phyloP scores from a whole-genome alignment of 352 stramenopile genomes.

The Pythium brachiatum region DNA sequence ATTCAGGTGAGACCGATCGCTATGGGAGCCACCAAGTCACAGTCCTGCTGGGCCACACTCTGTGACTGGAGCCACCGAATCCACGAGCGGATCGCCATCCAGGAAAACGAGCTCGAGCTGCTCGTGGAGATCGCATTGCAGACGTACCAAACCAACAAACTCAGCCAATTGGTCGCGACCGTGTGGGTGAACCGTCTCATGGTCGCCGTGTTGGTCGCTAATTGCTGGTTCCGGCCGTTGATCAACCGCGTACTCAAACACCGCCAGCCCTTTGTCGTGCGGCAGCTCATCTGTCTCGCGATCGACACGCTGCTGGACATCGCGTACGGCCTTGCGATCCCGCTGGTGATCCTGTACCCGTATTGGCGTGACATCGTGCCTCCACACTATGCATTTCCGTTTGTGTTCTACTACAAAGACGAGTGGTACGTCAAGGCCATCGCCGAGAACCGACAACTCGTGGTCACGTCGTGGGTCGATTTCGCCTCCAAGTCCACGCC shows the following conservation, averaged over 20 bases:
- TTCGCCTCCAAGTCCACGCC: conserved; percentile 17
- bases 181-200: conserved; percentile 25
- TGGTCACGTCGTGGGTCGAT: conserved; percentile 18
- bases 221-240: conserved; percentile 26
- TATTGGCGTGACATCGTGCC: conserved; percentile 3
- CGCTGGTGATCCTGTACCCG: conserved; percentile 8
- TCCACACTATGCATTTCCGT: not conserved
- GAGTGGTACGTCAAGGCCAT: conserved; percentile 17
- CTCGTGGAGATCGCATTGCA: conserved; percentile 26
- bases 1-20: not conserved
- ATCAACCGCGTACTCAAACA: conserved; percentile 13
- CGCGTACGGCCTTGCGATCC: conserved; percentile 19
- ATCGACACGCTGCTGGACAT: conserved; percentile 24
- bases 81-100: not conserved
- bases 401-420: conserved; percentile 14
- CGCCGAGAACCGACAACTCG: conserved; percentile 12
- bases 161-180: conserved; percentile 18
- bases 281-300: conserved; percentile 6
- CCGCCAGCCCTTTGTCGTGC: not conserved
- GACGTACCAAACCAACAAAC: conserved; percentile 26
- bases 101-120: not conserved
- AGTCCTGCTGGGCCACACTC: not conserved
- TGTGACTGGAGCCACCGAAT: not conserved
- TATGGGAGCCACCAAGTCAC: not conserved
- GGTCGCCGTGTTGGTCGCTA: conserved; percentile 10